A percentile compares a stretch with the other conserved stretches of the same genome.
Conservation (phyloP, 208 protist species). For the Trypanosoma boissoni region DNA sequence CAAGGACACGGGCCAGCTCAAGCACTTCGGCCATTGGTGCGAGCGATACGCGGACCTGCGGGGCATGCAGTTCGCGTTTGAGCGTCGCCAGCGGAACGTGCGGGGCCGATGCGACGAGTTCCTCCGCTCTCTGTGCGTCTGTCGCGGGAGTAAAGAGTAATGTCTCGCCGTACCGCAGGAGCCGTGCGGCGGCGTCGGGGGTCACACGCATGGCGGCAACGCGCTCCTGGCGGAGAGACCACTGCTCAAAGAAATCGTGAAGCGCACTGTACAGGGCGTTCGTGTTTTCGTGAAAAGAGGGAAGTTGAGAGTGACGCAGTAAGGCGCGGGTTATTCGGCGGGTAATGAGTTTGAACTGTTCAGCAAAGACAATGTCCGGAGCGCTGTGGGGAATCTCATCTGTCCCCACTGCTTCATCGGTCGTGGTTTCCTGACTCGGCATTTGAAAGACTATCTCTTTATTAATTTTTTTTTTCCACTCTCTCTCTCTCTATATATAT, state of each 20-base stretch:
- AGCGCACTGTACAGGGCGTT: constrained; percentile 39
- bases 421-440: too few species aligned
- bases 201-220: constrained; percentile 19
- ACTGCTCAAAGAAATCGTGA: constrained; percentile 37
- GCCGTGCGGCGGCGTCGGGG: constrained; percentile 12
- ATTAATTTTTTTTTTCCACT: too few species aligned
- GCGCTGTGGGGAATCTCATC: not conserved
- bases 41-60: not conserved
- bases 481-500: too few species aligned
- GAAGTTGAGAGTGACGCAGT: constrained; percentile 32
- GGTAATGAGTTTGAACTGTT: constrained; percentile 15
- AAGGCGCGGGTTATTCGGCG: constrained; percentile 54
- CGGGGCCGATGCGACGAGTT: constrained; percentile 17
- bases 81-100: constrained; percentile 9
- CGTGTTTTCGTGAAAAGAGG: constrained; percentile 10
- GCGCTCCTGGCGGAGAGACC: constrained; percentile 25
- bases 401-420: too few species aligned
- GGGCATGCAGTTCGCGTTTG: not conserved
- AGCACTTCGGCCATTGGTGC: constrained; percentile 34
- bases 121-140: not conserved
- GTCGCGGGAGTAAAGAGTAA: not conserved
- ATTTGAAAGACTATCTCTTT: too few species aligned
- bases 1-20: constrained; percentile 50
- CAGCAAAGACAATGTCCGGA: not conserved
- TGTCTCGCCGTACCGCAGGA: constrained; percentile 28